phyloP scores from a whole-genome alignment of 768 basidiomycete genomes.

The Kwoniella bestiolae region DNA sequence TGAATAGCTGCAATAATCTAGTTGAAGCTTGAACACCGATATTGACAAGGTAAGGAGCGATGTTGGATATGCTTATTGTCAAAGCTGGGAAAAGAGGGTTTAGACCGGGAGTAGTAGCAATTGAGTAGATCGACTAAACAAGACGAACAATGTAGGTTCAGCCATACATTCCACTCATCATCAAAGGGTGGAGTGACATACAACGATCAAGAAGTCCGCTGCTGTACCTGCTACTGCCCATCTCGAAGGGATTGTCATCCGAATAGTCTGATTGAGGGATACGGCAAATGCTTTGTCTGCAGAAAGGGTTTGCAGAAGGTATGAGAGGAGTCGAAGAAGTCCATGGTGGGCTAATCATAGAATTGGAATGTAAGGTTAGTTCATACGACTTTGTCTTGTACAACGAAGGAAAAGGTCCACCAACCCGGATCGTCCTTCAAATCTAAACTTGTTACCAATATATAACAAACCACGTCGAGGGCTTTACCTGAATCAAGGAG shows the following conservation, averaged over 20 bases:
- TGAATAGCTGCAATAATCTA: constrained; percentile 83
- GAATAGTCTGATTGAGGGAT: constrained; percentile 68
- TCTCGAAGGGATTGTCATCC: constrained; percentile 70
- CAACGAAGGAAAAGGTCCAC: constrained; percentile 43
- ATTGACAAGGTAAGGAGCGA: constrained; percentile 81
- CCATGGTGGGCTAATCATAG: constrained; percentile 81
- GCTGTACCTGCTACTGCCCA: constrained; percentile 74
- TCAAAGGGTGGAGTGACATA: constrained; percentile 61
- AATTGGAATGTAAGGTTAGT: not conserved
- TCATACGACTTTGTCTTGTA: not conserved
- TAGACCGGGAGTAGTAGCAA: constrained; percentile 85
- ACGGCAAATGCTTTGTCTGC: constrained; percentile 77
- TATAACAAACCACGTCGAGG: constrained; percentile 74
- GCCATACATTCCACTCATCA: too few relatives aligned
- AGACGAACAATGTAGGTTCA: not conserved
- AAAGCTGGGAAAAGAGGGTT: constrained; percentile 89
- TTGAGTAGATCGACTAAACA: constrained; percentile 78
- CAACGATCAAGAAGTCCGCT: constrained; percentile 86
- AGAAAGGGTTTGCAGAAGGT: constrained; percentile 88
- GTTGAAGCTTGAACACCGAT: constrained; percentile 80
- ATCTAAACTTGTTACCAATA: constrained; percentile 80
- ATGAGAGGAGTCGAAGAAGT: constrained; percentile 82
- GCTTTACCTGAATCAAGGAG: constrained; percentile 79
- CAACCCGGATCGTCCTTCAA: constrained; percentile 91
- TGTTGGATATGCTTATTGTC: constrained; percentile 85